A percentile compares a stretch with the other conserved stretches of the same genome.
Evolutionary conservation across 78 protist species (phyloP).

Genomic region (Isochrysis galbana): DNA sequence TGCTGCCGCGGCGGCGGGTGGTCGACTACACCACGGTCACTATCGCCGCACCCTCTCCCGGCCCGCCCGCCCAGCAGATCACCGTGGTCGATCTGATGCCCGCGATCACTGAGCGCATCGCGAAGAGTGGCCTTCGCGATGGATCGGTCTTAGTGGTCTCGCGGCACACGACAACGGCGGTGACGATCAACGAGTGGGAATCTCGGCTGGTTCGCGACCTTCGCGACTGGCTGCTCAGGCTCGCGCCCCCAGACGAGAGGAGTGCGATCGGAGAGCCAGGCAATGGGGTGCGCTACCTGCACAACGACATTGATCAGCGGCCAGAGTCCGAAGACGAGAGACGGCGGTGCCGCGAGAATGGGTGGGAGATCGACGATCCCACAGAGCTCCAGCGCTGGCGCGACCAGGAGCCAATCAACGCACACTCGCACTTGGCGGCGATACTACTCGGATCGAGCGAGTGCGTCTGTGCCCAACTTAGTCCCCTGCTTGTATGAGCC

Average conservation of each 20-base stretch:
- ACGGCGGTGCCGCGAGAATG: background rate
- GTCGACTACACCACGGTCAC: background rate
- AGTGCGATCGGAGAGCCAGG: background rate
- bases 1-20: background rate
- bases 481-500: no score
- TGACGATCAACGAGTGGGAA: conserved; percentile 43
- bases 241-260: background rate
- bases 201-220: conserved; percentile 23
- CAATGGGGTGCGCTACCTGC: background rate
- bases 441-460: conserved; percentile 21
- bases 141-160: conserved; percentile 26
- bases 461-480: no score
- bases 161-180: conserved; percentile 38
- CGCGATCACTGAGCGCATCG: background rate
- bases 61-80: background rate
- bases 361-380: background rate
- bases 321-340: background rate
- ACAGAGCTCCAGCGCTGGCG: background rate
- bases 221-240: background rate
- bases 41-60: background rate
- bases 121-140: background rate
- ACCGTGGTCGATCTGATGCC: conserved; percentile 21
- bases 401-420: conserved; percentile 44
- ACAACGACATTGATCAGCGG: conserved; percentile 30
- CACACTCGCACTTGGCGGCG: conserved; percentile 33